Base-by-base conservation (phyloP, 2,329 filamentous ascomycete species). In the Monilinia laxa region DNA sequence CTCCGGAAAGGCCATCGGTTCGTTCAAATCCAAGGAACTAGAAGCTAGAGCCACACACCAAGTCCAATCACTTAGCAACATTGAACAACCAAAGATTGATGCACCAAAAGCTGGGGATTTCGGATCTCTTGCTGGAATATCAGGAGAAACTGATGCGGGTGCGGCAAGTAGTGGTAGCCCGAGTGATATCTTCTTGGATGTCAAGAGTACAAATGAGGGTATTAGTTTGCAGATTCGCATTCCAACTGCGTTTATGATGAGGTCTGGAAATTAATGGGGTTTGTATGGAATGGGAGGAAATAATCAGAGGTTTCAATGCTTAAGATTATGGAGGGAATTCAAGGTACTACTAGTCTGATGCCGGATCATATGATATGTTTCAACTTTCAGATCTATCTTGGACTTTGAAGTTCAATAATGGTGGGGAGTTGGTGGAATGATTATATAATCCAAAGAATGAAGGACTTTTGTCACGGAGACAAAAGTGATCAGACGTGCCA, bases 231-330 rank as follows among this genome's bases (percentile, higher is more conserved):
- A 62, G 12, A 63, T 66, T 63, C 49, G 59, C 11, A 66, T 66
- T 56, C 65, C 65, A n/a, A 66, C 64, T 45, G 64, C 64, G 3
- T 66, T 66, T 16, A 66, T 66, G 56, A 54, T 62, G 64, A 66
- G 38, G 16, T 25, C 28, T 38, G 31, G 52, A 7, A 31, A 49
- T 35, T 64, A 35, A 28, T n/a, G 3, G 12, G 12, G 28, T 9
- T 35, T n/a, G 4, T 42, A n/a, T 59, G 88, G 91, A 73, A 79
- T 90, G 42, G 86, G 14, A 4, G 40, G 38, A 38, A 40, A 4
- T 5, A 2, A 42, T 5, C 1, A 16, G 40, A 42, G 40, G 40
- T 42, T 42, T 42, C 40, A 16, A 42, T 16, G 14, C 6, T 42
- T 10, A 16, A 14, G 40, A 12, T 42, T 14, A 4, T 42, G 40